Base-by-base conservation (phyloP, 805 yeast species). In the Cyberlindnera maritima region DNA sequence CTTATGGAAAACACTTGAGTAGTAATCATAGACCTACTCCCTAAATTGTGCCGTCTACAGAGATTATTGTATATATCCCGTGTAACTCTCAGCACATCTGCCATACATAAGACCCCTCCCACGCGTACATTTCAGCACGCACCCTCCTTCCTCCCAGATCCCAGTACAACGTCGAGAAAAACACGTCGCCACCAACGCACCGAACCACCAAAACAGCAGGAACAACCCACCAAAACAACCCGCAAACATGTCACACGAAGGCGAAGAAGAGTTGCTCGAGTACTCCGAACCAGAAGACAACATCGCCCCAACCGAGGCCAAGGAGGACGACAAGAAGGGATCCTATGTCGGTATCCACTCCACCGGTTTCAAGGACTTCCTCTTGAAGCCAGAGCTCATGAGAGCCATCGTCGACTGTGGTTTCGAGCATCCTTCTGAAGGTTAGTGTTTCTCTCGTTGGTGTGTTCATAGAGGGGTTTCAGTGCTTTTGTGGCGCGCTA, bases 391-490 rank as follows among this genome's bases (percentile, higher is more conserved):
- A 28, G 99, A 94, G 75, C 79, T 92, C 59, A 79, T 92, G 63
- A 86, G 99, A 74, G 99, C 99, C 56, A 92, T 92, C 66, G 95
- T 91, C 58, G 99, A 92, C 73, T 90, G 97, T 77, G 99, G 99
- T 77, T 92, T 92, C 68, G 99, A 92, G 77, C 99, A 92, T 76
- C 99, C 99, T 57, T 89, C 97, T 57, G 99, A 92, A 85, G 95
- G 94, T 87, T 74, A 80, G 94, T 84, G 68, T 40, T n/a, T 18
- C 25, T 9, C 36, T 41, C 26, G 36, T 20, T 35, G 6, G 37
- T 19, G 25, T 19, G 37, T 9, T 29, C n/a, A n/a, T n/a, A n/a
- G n/a, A n/a, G n/a, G n/a, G n/a, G n/a, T n/a, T n/a, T n/a, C n/a
- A n/a, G n/a, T n/a, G n/a, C n/a, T n/a, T n/a, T n/a, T n/a, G n/a